These are phyloP conservation scores for Carex parvula DNA, from an alignment of 176 grass and related monocot genomes.

Conservation along the genomic window DNA sequence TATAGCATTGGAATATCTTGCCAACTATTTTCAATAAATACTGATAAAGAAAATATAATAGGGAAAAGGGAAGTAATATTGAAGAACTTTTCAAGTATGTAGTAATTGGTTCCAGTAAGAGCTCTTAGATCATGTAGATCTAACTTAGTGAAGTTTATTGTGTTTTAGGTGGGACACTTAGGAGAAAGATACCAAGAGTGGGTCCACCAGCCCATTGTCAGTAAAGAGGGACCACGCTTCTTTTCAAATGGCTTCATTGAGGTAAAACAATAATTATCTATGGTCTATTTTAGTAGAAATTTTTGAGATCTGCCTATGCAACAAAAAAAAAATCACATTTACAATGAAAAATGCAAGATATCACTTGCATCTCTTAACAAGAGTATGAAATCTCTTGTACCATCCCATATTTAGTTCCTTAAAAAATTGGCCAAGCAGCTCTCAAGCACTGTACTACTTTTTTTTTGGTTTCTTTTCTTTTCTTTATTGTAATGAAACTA, in stretches of 20 bases:
- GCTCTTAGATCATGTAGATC: not conserved
- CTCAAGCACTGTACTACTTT: not conserved
- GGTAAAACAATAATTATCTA: slow-evolving; percentile 33
- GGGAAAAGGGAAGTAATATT: not conserved
- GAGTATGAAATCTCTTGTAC: not conserved
- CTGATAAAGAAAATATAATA: not conserved
- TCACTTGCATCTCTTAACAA: not conserved
- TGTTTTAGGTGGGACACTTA: slow-evolving; percentile 73
- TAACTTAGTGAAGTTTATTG: not conserved
- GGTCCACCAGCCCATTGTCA: slow-evolving; percentile 95
- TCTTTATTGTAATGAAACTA: not conserved
- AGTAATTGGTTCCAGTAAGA: not conserved
- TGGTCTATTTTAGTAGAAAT: not conserved
- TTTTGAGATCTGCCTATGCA: slow-evolving; percentile 8
- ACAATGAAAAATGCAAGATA: not conserved
- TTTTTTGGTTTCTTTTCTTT: not conserved
- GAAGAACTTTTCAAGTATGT: not conserved
- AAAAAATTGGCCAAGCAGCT: not conserved
- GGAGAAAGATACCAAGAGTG: slow-evolving; percentile 82
- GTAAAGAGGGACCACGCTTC: slow-evolving; percentile 88
- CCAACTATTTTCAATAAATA: not conserved
- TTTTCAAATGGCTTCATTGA: slow-evolving; percentile 78
- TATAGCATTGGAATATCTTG: not conserved
- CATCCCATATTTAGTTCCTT: not conserved
- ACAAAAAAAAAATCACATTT: slow-evolving; percentile 10